Evolutionary conservation across 345 rosid species (phyloP).

Genomic region (Isatis tinctoria): DNA sequence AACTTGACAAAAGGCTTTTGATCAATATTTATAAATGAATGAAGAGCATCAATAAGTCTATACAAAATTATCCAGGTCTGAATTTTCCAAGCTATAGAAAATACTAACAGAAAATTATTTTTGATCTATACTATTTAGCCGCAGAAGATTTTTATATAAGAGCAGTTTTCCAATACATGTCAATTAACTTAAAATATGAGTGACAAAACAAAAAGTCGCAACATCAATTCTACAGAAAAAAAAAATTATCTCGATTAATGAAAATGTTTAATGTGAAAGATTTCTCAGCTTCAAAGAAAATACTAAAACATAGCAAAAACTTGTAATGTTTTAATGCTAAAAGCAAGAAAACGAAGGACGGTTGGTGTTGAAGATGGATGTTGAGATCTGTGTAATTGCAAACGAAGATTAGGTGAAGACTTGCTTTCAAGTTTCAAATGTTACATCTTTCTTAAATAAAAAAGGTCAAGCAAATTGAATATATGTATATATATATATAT

Average conservation of each 20-base stretch:
- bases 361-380: conserved; percentile 10
- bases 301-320: not conserved
- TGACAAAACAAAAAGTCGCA: not conserved
- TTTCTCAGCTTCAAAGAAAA: not conserved
- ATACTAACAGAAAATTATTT: not conserved
- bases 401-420: conserved; percentile 13
- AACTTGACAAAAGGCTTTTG: conserved; percentile 1
- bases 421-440: conserved; percentile 22
- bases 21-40: not conserved
- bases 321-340: not conserved
- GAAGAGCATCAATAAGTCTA: not conserved
- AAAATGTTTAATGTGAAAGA: not conserved
- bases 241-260: not conserved
- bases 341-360: not conserved
- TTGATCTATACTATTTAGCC: not conserved
- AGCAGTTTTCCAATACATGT: not conserved
- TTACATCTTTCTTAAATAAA: not conserved
- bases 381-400: conserved; percentile 9
- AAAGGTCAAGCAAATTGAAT: not conserved
- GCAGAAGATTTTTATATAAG: not conserved
- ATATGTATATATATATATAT: no score
- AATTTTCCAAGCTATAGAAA: no score
- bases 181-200: not conserved
- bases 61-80: not conserved
- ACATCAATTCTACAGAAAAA: not conserved